Base-by-base conservation (phyloP, 192 early-diverging fungal genomes). In the Dissophora ornata region DNA sequence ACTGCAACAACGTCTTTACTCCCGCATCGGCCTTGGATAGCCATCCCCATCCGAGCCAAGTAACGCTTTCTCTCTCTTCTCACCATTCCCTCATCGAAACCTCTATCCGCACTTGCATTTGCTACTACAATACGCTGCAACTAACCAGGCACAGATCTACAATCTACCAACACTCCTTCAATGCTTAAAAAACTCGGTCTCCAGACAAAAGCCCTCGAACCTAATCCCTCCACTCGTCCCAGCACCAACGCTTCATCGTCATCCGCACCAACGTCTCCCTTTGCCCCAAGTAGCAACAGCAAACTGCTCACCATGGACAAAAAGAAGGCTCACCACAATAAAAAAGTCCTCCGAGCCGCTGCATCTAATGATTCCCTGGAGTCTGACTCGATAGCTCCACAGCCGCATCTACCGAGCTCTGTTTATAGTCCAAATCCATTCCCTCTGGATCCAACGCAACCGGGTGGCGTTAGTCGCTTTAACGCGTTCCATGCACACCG, bases 381-480 rank as follows among this genome's bases (percentile, higher is more conserved):
- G 13, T 77, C 71, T 0, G 41, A 33, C 32, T 77, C 73, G 1
- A 45, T 62, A 2, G 45, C 63, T 0, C 63, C 73, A 0, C 57
- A 41, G 10, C 73, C 73, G 0, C 73, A 77, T 33, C 32, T 62
- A 3, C 73, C 73, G 1, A 77, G 73, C 50, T 42, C 64, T 19
- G 52, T 77, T 19, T 77, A 77, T 36, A 41, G 28, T 10, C 73
- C 73, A 0, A 67, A 77, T 40, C 73, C 73, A 1, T 77, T 77
- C 46, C 73, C 73, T 0, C 25, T 77, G 9, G 73, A 77, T 33
- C 73, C 73, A 7, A 51, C 59, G 22, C 64, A 67, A 15, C 64
- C 73, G 0, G 73, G 36, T 16, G 73, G 73, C 2, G 11, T 61
- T 19, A 77, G 59, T 45, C 64, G 59, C 1, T 18, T 40, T 7